Conservation (phyloP, 495 filamentous ascomycete genomes). For the Penicillium paxilli region DNA sequence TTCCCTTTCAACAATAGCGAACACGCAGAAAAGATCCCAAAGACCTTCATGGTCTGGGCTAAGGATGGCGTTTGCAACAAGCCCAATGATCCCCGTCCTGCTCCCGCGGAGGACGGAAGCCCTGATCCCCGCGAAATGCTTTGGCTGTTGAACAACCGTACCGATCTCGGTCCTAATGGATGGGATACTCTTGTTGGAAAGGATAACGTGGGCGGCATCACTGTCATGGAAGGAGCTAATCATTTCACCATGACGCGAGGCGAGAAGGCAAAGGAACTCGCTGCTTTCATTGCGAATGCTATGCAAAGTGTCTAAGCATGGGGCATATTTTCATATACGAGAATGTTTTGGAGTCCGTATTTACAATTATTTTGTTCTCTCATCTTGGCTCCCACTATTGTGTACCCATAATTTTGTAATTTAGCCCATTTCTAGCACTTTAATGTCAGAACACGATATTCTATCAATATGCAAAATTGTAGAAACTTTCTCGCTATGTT, state of each 20-base stretch:
- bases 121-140: conserved; percentile 57
- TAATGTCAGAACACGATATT: background rate
- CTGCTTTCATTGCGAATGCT: conserved; percentile 32
- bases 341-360: background rate
- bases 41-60: conserved; percentile 74
- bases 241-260: conserved; percentile 46
- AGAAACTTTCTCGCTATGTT: too few relatives aligned
- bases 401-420: background rate
- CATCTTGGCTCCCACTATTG: background rate
- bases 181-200: conserved; percentile 75
- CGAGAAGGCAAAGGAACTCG: conserved; percentile 36
- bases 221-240: conserved; percentile 39
- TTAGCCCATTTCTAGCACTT: background rate
- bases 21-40: conserved; percentile 49
- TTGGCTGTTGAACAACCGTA: conserved; percentile 77
- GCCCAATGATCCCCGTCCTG: conserved; percentile 66
- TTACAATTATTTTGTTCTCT: conserved; percentile 1
- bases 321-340: background rate
- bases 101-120: conserved; percentile 64
- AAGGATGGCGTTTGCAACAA: conserved; percentile 77
- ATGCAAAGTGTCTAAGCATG: conserved; percentile 18
- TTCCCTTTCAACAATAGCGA: conserved; percentile 41
- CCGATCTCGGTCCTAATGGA: conserved; percentile 73
- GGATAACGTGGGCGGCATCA: conserved; percentile 65
- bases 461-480: background rate